These are phyloP conservation scores for Curvularia spicifera DNA, from an alignment of 2,329 filamentous ascomycete species.

Conservation along the genomic window DNA sequence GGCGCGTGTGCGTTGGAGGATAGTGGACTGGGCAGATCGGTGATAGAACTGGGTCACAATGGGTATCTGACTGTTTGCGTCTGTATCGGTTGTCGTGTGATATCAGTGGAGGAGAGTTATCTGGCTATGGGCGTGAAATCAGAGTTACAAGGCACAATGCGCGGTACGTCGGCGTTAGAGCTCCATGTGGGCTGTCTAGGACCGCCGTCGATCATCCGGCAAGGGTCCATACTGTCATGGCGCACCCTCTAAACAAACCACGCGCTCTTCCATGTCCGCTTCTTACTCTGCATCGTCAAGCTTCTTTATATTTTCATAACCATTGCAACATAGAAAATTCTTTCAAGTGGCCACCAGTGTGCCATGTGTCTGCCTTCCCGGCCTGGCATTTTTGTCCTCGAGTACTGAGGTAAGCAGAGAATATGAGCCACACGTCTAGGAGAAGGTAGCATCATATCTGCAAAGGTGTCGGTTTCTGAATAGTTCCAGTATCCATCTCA, in stretches of 20 bases:
- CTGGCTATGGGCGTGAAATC: constrained; percentile 3
- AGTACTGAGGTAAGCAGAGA: no score
- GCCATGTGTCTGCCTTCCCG: neutral
- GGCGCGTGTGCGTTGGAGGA: neutral
- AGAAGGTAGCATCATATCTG: neutral
- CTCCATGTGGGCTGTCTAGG: constrained; percentile 9
- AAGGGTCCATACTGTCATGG: constrained; percentile 22
- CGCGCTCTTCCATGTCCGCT: neutral
- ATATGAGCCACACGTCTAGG: no score
- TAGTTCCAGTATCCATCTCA: no score
- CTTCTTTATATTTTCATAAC: neutral
- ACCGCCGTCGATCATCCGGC: constrained; percentile 20
- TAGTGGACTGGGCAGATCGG: no score
- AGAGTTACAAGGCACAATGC: neutral
- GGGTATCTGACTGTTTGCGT: neutral
- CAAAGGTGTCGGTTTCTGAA: no score
- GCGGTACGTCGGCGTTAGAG: constrained; percentile 8
- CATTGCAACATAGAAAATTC: neutral
- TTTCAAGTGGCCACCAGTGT: neutral
- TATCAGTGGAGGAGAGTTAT: neutral
- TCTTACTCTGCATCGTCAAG: neutral
- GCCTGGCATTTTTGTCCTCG: neutral
- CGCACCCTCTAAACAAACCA: neutral
- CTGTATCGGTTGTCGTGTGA: neutral
- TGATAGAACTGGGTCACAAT: neutral